Evolutionary conservation across 2,329 filamentous ascomycete species (phyloP), one percentile per base, ranked within the genome.

Genomic region (Apiospora marii): DNA sequence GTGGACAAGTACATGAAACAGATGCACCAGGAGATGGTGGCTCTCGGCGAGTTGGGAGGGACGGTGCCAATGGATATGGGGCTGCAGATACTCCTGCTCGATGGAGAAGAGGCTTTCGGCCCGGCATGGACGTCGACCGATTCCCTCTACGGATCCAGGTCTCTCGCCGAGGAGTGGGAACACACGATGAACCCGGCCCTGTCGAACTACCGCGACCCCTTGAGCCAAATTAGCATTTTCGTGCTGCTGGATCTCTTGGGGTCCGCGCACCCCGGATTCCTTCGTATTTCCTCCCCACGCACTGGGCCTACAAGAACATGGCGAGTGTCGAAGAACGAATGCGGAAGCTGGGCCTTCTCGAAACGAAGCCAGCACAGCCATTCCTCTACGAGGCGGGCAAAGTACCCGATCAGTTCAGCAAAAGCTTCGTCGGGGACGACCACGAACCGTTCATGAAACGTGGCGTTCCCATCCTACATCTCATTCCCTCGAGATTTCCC

Each of bases 21-120:
- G 81, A 95, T 94, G 85, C 94, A 94, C 90, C 87, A 88, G 41
- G 87, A 89, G 74, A 93, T 94, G 89, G 81, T 89, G 70, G 87
- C 84, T 22, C 72, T 90, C 4, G 90, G 88, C 1, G 83, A 85
- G 74, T 76, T 76, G 46, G 85, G 83, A 4, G 84, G 82, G 41
- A 84, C 81, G 0, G 82, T 93, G 22, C 90, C 91, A 37, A 91
- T 91, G 80, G 89, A 93, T 75, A 90, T 90, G 82, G 94, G 94
- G 4, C 86, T 97, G 70, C 94, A 97, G 83, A 91, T 97, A 6
- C 78, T 97, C 43, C 86, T 97, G 72, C 82, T 97, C 16, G 94
- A 97, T 78, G 94, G 94, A 0, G 94, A 96, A 82, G 94, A 96
- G 80, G 93, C 94, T 1, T 96, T 96, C 80, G 58, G 58, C 34